These are phyloP conservation scores for Blastomyces silverae DNA, from an alignment of 2,329 filamentous ascomycete genomes.

Conservation along the genomic window DNA sequence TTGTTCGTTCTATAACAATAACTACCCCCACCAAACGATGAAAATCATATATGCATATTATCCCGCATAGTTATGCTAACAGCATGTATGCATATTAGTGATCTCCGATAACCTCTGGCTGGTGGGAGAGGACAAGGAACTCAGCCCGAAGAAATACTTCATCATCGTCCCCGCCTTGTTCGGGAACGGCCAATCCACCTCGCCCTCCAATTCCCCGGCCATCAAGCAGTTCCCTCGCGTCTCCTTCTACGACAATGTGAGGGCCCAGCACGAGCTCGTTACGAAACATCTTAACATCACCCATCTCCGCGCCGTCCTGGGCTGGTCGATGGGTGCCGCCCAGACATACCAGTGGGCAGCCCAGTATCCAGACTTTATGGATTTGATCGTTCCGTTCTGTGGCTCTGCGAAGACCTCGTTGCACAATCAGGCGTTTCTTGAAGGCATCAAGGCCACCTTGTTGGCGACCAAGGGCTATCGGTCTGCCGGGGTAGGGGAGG, in stretches of 20 bases:
- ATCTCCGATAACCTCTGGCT: slow-evolving; percentile 72
- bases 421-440: slow-evolving; percentile 62
- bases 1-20: neutral
- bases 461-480: slow-evolving; percentile 51
- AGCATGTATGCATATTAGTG: slow-evolving; percentile 27
- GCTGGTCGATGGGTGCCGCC: slow-evolving; percentile 65
- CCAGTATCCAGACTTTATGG: slow-evolving; percentile 59
- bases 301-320: slow-evolving; percentile 57
- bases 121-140: slow-evolving; percentile 56
- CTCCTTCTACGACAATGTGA: slow-evolving; percentile 62
- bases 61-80: neutral
- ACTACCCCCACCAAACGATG: neutral
- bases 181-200: slow-evolving; percentile 61
- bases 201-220: slow-evolving; percentile 55
- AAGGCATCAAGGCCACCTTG: slow-evolving; percentile 57
- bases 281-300: slow-evolving; percentile 56
- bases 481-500: slow-evolving; percentile 48
- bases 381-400: slow-evolving; percentile 59
- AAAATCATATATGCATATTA: neutral
- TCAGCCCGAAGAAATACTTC: slow-evolving; percentile 59
- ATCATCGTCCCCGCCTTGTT: slow-evolving; percentile 64
- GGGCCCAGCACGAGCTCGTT: slow-evolving; percentile 59
- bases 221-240: slow-evolving; percentile 56
- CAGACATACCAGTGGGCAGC: slow-evolving; percentile 61
- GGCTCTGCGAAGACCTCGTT: slow-evolving; percentile 57